These are phyloP conservation scores for Endothia cerciana DNA, from an alignment of 2,329 filamentous ascomycete genomes.

Conservation along the genomic window DNA sequence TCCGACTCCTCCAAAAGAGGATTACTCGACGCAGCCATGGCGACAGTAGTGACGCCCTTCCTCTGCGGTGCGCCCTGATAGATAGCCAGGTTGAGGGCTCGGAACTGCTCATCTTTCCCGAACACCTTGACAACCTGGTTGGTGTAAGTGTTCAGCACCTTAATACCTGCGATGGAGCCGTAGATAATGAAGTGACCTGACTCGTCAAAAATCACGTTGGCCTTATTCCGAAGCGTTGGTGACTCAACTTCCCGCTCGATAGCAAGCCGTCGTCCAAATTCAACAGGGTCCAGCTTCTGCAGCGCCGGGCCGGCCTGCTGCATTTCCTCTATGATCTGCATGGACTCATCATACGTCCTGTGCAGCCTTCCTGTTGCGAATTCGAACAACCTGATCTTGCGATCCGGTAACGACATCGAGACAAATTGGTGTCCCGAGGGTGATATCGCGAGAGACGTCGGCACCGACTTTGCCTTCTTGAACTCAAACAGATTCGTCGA, in stretches of 20 bases:
- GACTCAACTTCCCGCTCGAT: slow-evolving; percentile 86
- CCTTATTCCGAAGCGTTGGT: slow-evolving; percentile 65
- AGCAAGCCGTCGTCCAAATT: slow-evolving; percentile 87
- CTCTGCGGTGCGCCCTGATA: slow-evolving; percentile 97
- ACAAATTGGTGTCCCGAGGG: slow-evolving; percentile 85
- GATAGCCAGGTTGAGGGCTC: slow-evolving; percentile 79
- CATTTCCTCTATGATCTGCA: slow-evolving; percentile 89
- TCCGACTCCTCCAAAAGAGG: slow-evolving; percentile 92
- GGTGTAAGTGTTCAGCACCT: slow-evolving; percentile 94
- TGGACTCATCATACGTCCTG: slow-evolving; percentile 92
- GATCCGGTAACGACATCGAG: slow-evolving; percentile 88
- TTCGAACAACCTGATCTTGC: slow-evolving; percentile 91
- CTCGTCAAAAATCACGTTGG: slow-evolving; percentile 93
- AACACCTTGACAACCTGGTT: slow-evolving; percentile 91
- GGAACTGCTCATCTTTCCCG: slow-evolving; percentile 85
- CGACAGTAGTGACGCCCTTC: slow-evolving; percentile 89
- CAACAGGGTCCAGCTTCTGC: slow-evolving; percentile 82
- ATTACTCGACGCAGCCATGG: slow-evolving; percentile 95
- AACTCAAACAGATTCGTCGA: slow-evolving; percentile 95
- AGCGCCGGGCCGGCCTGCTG: slow-evolving; percentile 88
- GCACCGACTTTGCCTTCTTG: slow-evolving; percentile 89
- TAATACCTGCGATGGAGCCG: slow-evolving; percentile 87
- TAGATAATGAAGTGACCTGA: slow-evolving; percentile 95
- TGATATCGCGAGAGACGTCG: slow-evolving; percentile 81
- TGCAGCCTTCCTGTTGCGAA: slow-evolving; percentile 87